Evolutionary conservation across 2,329 filamentous ascomycete species (phyloP), one percentile per base, ranked within the genome.

Genomic region (Stylonectria norvegica): DNA sequence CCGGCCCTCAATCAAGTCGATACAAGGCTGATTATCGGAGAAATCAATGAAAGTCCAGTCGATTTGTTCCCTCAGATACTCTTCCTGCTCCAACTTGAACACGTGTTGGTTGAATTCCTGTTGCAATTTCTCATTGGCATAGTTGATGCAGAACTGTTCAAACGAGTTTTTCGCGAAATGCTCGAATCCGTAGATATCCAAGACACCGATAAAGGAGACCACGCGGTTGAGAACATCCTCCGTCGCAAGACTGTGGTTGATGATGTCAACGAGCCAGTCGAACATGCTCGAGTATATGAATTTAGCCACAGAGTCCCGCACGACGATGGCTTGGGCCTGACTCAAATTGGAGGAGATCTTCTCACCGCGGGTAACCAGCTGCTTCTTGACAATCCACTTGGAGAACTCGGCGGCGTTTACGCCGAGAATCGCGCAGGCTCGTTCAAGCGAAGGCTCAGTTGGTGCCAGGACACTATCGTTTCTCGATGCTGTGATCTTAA

Each of bases 41-140:
- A 98, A 98, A 63, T 98, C 93, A 62, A 98, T 98, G 62, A 98
- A 98, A 8, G 87, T 96, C 93, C 93, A 98, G 68, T 97, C 90
- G 52, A 98, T 98, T 69, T 97, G 76, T 68, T 98, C 93, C 40
- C 85, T 82, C 28, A 96, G 78, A 62, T 98, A 98, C 66, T 98
- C 93, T 63, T 98, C 93, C 64, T 98, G 93, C 65, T 98, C 93
- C 16, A 98, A 79, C 67, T 97, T 96, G 79, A 98, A 98, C 23
- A 98, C 93, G 60, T 98, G 93, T 63, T 94, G 89, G 68, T 98
- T 98, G 75, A 98, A 98, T 64, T 97, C 91, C 65, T 98, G 93
- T 64, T 98, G 93, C 39, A 98, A 73, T 69, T 98, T 98, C 69
- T 98, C 93, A 67, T 98, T 98, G 68, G 93, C 93, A 60, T 98